Percentiles rank a stretch among this genome's conserved stretches.
Evolutionary conservation across 2,329 filamentous ascomycete species (phyloP).

Genomic region (Botryosphaeria dothidea): DNA sequence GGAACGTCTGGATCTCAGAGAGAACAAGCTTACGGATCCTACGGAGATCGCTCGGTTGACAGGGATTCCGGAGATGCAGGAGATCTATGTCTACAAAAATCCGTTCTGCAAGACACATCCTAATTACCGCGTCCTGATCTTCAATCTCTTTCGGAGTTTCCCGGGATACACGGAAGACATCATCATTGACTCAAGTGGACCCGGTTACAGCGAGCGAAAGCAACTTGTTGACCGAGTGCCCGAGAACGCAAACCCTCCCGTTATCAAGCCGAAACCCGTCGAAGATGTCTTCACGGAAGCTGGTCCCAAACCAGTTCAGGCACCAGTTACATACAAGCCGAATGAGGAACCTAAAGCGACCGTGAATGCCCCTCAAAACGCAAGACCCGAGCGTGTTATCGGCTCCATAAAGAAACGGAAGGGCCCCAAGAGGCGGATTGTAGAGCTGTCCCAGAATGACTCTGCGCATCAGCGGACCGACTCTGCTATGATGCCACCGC

Average conservation of each 20-base stretch:
- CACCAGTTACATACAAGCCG: background rate
- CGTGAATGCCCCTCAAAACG: background rate
- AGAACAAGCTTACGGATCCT: conserved; percentile 89
- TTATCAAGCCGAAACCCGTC: conserved; percentile 68
- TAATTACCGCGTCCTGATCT: conserved; percentile 84
- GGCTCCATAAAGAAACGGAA: conserved; percentile 41
- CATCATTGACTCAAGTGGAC: conserved; percentile 79
- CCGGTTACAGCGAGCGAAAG: conserved; percentile 82
- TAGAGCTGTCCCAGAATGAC: conserved; percentile 56
- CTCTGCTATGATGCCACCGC: conserved; percentile 18
- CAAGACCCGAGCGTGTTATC: conserved; percentile 9
- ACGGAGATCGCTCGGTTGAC: conserved; percentile 87
- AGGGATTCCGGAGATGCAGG: conserved; percentile 84
- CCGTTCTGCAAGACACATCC: conserved; percentile 86
- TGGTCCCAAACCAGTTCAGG: background rate
- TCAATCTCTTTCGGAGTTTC: conserved; percentile 90
- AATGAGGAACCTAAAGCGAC: conserved; percentile 2
- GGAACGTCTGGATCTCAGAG: conserved; percentile 85
- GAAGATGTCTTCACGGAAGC: conserved; percentile 47
- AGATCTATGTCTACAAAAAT: conserved; percentile 91
- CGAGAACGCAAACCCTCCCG: conserved; percentile 73
- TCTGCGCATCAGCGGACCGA: conserved; percentile 12
- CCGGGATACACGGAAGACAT: conserved; percentile 91
- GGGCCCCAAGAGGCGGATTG: conserved; percentile 56
- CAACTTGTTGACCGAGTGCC: conserved; percentile 79